Conservation (phyloP, 2,329 filamentous ascomycete genomes). For the Colletotrichum sp. region DNA sequence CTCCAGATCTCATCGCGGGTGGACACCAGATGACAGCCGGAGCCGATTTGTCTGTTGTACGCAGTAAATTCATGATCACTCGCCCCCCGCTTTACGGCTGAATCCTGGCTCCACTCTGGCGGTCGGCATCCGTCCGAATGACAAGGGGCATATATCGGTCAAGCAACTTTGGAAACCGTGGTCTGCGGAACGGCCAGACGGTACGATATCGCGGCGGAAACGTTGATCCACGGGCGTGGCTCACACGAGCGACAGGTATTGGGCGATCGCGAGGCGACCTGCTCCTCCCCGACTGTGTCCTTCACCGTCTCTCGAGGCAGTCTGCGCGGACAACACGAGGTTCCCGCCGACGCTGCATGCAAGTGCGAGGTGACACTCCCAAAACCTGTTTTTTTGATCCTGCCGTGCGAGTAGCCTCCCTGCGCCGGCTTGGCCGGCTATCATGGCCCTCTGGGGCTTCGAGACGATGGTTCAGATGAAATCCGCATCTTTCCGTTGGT, state of each 20-base stretch:
- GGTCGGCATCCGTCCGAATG: neutral
- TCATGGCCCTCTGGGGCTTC: neutral
- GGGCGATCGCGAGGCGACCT: neutral
- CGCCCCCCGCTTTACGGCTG: neutral
- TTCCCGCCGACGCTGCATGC: constrained; percentile 21
- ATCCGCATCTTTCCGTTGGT: neutral
- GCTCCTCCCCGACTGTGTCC: neutral
- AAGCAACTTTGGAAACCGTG: neutral
- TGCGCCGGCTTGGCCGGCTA: constrained; percentile 18
- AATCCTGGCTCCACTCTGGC: neutral
- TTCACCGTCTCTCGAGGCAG: constrained; percentile 19
- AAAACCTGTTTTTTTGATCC: constrained; percentile 22
- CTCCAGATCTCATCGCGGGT: neutral
- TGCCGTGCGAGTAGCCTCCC: constrained; percentile 7
- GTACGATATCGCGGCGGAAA: neutral
- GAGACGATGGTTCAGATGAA: constrained; percentile 11
- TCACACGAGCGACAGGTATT: neutral
- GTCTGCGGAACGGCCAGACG: neutral
- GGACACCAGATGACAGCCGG: constrained; percentile 1
- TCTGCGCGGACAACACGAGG: constrained; percentile 11
- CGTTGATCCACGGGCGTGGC: neutral
- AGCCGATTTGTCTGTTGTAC: neutral
- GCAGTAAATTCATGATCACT: neutral
- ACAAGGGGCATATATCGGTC: neutral
- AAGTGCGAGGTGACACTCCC: constrained; percentile 18